Base-by-base conservation (phyloP, 495 filamentous ascomycete genomes). In the Aspergillus indologenus region DNA sequence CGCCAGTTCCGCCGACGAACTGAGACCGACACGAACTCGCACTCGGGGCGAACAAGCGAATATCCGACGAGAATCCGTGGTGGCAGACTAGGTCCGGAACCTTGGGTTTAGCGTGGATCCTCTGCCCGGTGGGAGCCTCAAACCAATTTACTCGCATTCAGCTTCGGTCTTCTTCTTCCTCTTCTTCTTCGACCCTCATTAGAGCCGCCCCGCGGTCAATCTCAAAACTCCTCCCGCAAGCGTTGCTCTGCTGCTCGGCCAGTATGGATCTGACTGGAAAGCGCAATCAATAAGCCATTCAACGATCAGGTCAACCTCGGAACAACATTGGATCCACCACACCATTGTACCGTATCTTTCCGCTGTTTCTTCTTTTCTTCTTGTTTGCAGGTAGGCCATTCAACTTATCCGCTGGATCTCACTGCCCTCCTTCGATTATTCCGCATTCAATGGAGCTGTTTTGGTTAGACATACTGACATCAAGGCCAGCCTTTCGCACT, bases 101-200 rank as follows among this genome's bases (percentile, higher is more conserved):
- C 60, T 50, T 55, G 59, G 62, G 61, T 49, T 61, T 60, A 59
- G 58, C 65, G 65, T 67, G 65, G 65, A 67, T 62, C 65, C 62
- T 61, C 34, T 47, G 44, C 54, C 56, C 31, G 50, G 34, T 52
- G 49, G 48, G 34, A 57, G 46, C 45, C 56, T 53, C 53, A 59
- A 59, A 61, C 47, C 58, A 63, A 42, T 54, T 40, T 40, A 40
- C 34, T 40, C 34, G 34, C 34, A 40, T 40, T 40, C 12, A 14
- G 12, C 12, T 14, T 40, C 60, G 53, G 50, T 60, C 58, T 34
- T 23, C 56, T 57, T 56, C 57, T 60, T 4, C 26, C 9, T 40
- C 34, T 9, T 14, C 34, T 31, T 18, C 23, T 51, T 18, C 48
- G 15, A 31, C 48, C 23, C 21, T 26, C 20, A 4, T 40, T 2